Percentiles rank a stretch among this genome's conserved stretches.
Conservation (phyloP, 164 flowering plant species). For the Platanus orientalis region DNA sequence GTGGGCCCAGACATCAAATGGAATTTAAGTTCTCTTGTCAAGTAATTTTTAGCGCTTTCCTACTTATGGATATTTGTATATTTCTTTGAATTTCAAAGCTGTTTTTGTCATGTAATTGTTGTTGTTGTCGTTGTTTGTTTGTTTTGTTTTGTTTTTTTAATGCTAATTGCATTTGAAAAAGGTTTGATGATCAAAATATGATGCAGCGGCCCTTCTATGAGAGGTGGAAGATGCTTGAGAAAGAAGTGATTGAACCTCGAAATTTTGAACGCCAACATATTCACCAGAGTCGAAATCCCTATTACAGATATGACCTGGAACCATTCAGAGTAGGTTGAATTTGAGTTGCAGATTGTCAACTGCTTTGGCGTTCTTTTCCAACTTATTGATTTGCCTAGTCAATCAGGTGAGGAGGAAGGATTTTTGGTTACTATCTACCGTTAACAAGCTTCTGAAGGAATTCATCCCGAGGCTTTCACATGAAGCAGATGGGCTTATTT, state of each 20-base stretch:
- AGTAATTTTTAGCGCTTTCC: too few relatives aligned
- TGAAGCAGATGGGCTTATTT: constrained; percentile 99
- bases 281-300: constrained; percentile 49
- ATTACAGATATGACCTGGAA: constrained; percentile 89
- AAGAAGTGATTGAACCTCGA: constrained; percentile 93
- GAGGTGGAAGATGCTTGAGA: constrained; percentile 94
- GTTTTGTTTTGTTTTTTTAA: too few relatives aligned
- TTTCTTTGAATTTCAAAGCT: too few relatives aligned
- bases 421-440: constrained; percentile 92
- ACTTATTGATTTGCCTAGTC: constrained; percentile 2
- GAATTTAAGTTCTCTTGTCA: too few relatives aligned
- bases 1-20: too few relatives aligned
- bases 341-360: neutral
- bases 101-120: too few relatives aligned
- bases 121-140: too few relatives aligned
- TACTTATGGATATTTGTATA: too few relatives aligned
- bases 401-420: constrained; percentile 91
- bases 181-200: constrained; percentile 4
- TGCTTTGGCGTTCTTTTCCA: neutral
- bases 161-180: neutral
- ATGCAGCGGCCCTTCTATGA: constrained; percentile 89
- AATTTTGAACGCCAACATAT: constrained; percentile 60
- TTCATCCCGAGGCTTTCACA: constrained; percentile 95
- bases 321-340: constrained; percentile 77
- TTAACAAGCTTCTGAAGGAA: constrained; percentile 65